Evolutionary conservation across 139 green algal genomes (phyloP).

Genomic region (Picochlorum sp.): DNA sequence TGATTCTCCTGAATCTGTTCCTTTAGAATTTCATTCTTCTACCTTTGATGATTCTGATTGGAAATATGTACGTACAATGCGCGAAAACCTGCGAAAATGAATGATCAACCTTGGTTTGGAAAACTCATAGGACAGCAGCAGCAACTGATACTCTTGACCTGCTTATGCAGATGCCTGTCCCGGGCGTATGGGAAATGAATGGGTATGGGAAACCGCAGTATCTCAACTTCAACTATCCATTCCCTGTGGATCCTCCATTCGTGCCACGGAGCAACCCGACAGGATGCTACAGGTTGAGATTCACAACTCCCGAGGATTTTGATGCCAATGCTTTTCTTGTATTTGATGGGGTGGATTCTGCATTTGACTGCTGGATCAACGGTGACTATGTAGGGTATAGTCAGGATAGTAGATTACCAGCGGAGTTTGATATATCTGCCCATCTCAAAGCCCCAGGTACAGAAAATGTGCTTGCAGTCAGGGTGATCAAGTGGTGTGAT

Average conservation of each 20-base stretch:
- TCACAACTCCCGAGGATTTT: conserved; percentile 11
- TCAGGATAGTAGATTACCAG: conserved; percentile 84
- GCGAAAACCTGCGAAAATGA: no score
- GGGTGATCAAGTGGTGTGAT: conserved; percentile 88
- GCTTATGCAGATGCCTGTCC: conserved; percentile 67
- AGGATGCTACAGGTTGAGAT: conserved; percentile 80
- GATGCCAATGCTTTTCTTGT: conserved; percentile 46
- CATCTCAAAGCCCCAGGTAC: conserved; percentile 22
- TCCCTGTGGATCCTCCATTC: conserved; percentile 73
- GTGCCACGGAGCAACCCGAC: conserved; percentile 86
- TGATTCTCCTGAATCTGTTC: conserved; percentile 41
- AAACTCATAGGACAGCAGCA: no score
- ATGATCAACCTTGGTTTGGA: no score
- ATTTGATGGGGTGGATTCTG: conserved; percentile 83
- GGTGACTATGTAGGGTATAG: conserved; percentile 73
- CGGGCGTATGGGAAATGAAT: conserved; percentile 79
- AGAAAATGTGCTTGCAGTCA: conserved; percentile 51
- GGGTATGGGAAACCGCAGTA: conserved; percentile 86
- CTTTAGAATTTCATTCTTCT: conserved; percentile 27
- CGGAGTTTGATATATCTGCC: conserved; percentile 85
- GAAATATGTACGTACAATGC: conserved; percentile 24
- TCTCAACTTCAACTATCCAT: conserved; percentile 93
- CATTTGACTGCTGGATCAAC: conserved; percentile 89
- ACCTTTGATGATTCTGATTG: conserved; percentile 41
- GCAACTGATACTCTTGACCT: neutral